Percentiles rank a stretch among this genome's conserved stretches.
These are phyloP conservation scores for Arthrinium puccinioides DNA, from an alignment of 2,329 filamentous ascomycete species.

Conservation along the genomic window DNA sequence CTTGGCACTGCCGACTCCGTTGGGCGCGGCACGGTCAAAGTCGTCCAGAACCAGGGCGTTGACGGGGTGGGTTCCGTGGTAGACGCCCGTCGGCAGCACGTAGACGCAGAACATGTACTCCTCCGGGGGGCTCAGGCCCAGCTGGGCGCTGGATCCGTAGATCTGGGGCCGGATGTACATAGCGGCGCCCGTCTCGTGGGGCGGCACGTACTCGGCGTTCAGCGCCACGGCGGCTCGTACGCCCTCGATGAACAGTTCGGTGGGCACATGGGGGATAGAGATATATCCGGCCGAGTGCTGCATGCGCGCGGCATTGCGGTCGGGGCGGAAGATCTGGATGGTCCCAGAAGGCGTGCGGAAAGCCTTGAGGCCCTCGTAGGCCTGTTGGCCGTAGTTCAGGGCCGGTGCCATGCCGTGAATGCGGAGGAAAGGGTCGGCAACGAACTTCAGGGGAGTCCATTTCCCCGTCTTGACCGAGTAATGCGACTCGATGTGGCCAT, in stretches of 20 bases:
- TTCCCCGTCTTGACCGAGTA: slow-evolving; percentile 66
- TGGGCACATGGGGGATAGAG: slow-evolving; percentile 74
- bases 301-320: slow-evolving; percentile 77
- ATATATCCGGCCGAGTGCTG: slow-evolving; percentile 78
- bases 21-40: slow-evolving; percentile 88
- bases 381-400: slow-evolving; percentile 95
- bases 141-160: slow-evolving; percentile 80
- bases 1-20: slow-evolving; percentile 87
- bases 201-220: slow-evolving; percentile 88
- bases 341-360: slow-evolving; percentile 70
- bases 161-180: slow-evolving; percentile 89
- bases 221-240: slow-evolving; percentile 75
- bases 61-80: slow-evolving; percentile 86
- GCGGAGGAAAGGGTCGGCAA: slow-evolving; percentile 74
- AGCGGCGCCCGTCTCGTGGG: slow-evolving; percentile 78
- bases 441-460: slow-evolving; percentile 75
- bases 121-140: slow-evolving; percentile 79
- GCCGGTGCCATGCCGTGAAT: slow-evolving; percentile 94
- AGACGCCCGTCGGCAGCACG: slow-evolving; percentile 86
- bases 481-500: slow-evolving; percentile 86
- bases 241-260: slow-evolving; percentile 66
- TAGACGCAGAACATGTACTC: slow-evolving; percentile 90
- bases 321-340: slow-evolving; percentile 83
- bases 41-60: slow-evolving; percentile 82
- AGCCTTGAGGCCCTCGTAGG: slow-evolving; percentile 96